Percentiles rank a stretch among this genome's conserved stretches.
Evolutionary conservation across 495 filamentous ascomycete genomes (phyloP).

Genomic region (Neurospora pannonica): DNA sequence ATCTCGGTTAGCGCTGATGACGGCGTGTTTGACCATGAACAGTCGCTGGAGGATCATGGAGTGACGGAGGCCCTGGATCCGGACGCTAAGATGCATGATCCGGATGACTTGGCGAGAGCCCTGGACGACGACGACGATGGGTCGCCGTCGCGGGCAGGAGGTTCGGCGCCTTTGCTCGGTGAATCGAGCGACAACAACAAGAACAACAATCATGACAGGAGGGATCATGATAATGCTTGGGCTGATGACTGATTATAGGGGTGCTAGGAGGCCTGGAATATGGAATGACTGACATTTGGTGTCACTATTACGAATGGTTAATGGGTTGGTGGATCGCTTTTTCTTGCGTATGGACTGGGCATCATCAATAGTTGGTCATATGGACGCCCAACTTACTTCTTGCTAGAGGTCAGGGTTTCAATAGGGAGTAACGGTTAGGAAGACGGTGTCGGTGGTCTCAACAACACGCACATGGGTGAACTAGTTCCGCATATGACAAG

Average conservation of each 20-base stretch:
- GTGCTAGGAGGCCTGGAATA: neutral
- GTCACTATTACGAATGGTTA: neutral
- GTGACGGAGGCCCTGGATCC: conserved; percentile 33
- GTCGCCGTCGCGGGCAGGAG: neutral
- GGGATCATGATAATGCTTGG: neutral
- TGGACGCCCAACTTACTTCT: neutral
- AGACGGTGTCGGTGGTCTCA: neutral
- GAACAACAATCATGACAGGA: neutral
- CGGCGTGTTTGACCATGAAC: conserved; percentile 47
- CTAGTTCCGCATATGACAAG: neutral
- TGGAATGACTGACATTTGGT: neutral
- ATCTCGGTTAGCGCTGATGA: conserved; percentile 79
- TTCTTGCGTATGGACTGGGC: neutral
- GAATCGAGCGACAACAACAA: neutral
- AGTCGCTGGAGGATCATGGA: conserved; percentile 23
- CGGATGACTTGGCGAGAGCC: conserved; percentile 44
- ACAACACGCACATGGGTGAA: neutral
- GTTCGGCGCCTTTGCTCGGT: conserved; percentile 13
- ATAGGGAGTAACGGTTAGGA: neutral
- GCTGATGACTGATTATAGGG: neutral
- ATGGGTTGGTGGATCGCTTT: neutral
- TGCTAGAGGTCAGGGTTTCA: neutral
- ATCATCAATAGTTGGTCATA: neutral
- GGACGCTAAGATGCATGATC: conserved; percentile 48
- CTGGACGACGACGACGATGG: conserved; percentile 42